Evolutionary conservation across 2,329 filamentous ascomycete species (phyloP).

Genomic region (Exutisphaerella laricina): DNA sequence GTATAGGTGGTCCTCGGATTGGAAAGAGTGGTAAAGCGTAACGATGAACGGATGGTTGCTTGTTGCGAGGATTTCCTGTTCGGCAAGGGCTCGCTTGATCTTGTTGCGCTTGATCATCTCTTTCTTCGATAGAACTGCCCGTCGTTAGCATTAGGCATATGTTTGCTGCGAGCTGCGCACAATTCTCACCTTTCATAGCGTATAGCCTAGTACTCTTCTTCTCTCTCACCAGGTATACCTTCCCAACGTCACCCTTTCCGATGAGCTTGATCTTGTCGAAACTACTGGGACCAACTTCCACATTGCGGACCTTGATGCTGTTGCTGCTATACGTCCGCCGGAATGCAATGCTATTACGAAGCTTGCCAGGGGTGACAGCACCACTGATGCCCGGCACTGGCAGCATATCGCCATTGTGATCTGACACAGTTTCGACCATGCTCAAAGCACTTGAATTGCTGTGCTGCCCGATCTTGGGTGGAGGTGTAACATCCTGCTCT

Average conservation of each 20-base stretch:
- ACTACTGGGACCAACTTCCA: slow-evolving; percentile 89
- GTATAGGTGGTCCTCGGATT: slow-evolving; percentile 97
- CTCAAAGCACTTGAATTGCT: slow-evolving; percentile 42
- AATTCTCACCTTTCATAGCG: slow-evolving; percentile 85
- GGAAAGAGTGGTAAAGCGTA: slow-evolving; percentile 96
- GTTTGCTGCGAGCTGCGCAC: not conserved
- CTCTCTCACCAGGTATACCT: slow-evolving; percentile 94
- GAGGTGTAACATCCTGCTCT: slow-evolving; percentile 57
- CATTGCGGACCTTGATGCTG: slow-evolving; percentile 96
- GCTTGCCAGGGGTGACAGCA: slow-evolving; percentile 60
- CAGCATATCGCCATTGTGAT: slow-evolving; percentile 33
- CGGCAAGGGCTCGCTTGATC: slow-evolving; percentile 95
- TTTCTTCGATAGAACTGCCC: slow-evolving; percentile 90
- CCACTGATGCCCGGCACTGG: slow-evolving; percentile 47
- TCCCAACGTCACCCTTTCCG: slow-evolving; percentile 96
- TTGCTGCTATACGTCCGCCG: slow-evolving; percentile 97
- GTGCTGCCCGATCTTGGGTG: slow-evolving; percentile 56
- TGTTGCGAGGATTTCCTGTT: slow-evolving; percentile 96
- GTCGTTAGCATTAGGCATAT: not conserved
- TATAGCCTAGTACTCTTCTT: slow-evolving; percentile 96
- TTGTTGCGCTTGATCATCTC: slow-evolving; percentile 99
- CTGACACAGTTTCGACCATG: slow-evolving; percentile 46
- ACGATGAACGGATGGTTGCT: slow-evolving; percentile 99
- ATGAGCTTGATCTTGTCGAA: slow-evolving; percentile 99
- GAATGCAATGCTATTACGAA: slow-evolving; percentile 66